phyloP scores from a whole-genome alignment of 306 rosid genomes.

The Albizia julibrissin region DNA sequence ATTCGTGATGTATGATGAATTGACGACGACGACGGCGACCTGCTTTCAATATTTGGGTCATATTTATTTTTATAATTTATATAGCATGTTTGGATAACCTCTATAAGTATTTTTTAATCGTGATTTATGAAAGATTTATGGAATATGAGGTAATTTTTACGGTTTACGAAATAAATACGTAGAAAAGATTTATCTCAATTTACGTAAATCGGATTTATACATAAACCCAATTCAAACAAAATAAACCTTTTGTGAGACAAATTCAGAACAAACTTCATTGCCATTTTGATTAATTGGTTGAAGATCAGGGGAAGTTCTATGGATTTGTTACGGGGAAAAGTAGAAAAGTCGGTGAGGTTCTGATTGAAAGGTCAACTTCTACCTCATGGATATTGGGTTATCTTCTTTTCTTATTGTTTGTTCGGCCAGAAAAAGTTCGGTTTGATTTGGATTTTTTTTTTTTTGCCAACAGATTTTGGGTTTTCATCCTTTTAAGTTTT shows the following conservation, averaged over 20 bases:
- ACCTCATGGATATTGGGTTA: constrained; percentile 9
- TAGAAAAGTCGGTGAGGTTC: constrained; percentile 29
- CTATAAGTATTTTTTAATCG: too few relatives aligned
- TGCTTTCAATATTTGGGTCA: constrained; percentile 3
- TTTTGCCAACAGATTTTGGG: not conserved
- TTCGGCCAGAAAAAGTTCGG: not conserved
- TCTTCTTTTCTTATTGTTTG: not conserved
- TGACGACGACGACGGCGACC: not conserved
- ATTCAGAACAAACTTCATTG: constrained; percentile 7
- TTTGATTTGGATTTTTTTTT: not conserved
- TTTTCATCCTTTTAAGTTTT: not conserved
- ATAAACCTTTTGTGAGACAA: too few relatives aligned
- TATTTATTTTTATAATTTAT: not conserved
- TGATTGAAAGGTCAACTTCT: constrained; percentile 35
- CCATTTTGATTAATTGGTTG: constrained; percentile 24
- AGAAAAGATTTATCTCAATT: too few relatives aligned
- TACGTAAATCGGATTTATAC: too few relatives aligned
- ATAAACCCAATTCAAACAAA: too few relatives aligned
- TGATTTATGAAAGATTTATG: too few relatives aligned
- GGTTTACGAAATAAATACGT: too few relatives aligned
- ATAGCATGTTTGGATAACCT: too few relatives aligned
- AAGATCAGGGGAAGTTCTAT: constrained; percentile 8
- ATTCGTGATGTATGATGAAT: not conserved
- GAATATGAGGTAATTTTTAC: too few relatives aligned
- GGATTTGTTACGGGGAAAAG: constrained; percentile 3